Evolutionary conservation across 768 basidiomycete genomes (phyloP), one percentile per base, ranked within the genome.

Genomic region (Lepiota brunneoincarnata): DNA sequence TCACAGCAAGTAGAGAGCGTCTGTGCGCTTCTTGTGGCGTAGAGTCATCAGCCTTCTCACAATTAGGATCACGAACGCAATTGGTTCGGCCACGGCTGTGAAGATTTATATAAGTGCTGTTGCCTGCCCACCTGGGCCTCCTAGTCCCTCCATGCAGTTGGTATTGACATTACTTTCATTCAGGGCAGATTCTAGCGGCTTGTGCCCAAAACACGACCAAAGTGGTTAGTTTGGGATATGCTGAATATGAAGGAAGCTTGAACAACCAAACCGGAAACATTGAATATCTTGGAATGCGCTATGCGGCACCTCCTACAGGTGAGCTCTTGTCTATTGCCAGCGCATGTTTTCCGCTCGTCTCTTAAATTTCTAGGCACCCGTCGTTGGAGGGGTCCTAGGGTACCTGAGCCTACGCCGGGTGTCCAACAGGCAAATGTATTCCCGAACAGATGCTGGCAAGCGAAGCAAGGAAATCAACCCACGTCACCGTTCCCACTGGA

Each of bases 261-360:
- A 66, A 75, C 46, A 42, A 68, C 0, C 64, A 65, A 0, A 71
- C 70, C 2, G 60, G 62, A 20, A 68, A 73, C 52, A 71, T 70
- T 0, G 58, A 63, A 10, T 78, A 75, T 54, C 66, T 77, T 6
- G 74, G 74, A 0, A 69, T 80, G 38, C 72, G 79, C 6, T 82
- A 76, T 63, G 80, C 81, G n/a, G 76, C 75, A 15, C 64, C 78
- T 17, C 79, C 80, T 2, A 54, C 69, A 24, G 79, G 78, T 75
- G 23, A 45, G 67, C 54, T 15, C 21, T 26, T 21, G 7, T 31
- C 11, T 2, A 10, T 31, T 31, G 3, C 11, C 11, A 31, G 31
- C 5, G 14, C 7, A 18, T 38, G 46, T 41, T 24, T 38, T 20
- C 49, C 11, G 31, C 38, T 5, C 2, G 28, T 40, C 1, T 41